Evolutionary conservation across 345 rosid genomes (phyloP).

Genomic region (Linum lewisii): DNA sequence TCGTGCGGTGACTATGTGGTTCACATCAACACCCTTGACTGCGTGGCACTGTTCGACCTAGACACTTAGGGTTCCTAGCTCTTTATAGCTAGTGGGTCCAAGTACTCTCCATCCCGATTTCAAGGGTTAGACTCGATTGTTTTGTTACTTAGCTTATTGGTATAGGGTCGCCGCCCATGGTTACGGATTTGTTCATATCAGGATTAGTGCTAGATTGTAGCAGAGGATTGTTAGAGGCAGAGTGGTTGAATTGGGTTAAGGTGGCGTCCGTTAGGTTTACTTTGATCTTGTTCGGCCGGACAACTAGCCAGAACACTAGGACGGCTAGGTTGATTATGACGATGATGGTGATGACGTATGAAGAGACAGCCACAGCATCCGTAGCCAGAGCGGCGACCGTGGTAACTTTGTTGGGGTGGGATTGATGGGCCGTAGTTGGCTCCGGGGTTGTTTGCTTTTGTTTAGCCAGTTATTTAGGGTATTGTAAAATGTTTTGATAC

Average conservation of each 20-base stretch:
- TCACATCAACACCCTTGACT: no score
- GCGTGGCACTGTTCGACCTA: no score
- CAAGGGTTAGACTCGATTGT: no score
- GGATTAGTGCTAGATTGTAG: conserved; percentile 7
- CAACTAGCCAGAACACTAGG: conserved; percentile 7
- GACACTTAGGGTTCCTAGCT: no score
- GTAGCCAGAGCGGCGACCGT: conserved; percentile 34
- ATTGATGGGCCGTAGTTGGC: conserved; percentile 64
- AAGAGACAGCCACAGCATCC: conserved; percentile 59
- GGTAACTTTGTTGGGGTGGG: conserved; percentile 34
- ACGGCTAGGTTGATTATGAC: conserved; percentile 13
- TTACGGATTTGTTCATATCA: no score
- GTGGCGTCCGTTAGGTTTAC: conserved; percentile 10
- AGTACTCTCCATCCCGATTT: no score
- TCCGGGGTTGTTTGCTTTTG: conserved; percentile 34
- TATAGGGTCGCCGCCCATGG: no score
- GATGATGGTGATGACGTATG: conserved; percentile 25
- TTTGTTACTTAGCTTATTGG: no score
- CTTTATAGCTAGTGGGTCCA: no score
- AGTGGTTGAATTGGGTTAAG: neutral
- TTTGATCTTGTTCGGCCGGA: conserved; percentile 7
- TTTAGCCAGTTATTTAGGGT: conserved; percentile 29
- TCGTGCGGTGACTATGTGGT: no score
- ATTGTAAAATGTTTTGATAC: no score
- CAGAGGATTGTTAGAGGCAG: neutral